Evolutionary conservation across 2,329 filamentous ascomycete species (phyloP).

Genomic region (Diaporthe sp.): DNA sequence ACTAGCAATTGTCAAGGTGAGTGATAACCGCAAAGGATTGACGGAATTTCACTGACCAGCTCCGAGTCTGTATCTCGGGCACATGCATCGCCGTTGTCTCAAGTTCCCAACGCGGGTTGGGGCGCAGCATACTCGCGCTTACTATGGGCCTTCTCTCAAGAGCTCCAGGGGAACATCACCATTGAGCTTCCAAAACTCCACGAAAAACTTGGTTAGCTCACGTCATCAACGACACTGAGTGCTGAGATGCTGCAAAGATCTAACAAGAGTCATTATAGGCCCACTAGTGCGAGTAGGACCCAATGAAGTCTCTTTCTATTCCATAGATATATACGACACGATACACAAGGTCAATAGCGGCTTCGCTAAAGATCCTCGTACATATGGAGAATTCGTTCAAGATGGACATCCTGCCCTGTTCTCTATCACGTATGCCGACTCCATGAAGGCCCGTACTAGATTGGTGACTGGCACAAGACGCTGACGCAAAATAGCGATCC

Average conservation of each 20-base stretch:
- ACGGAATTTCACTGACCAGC: background rate
- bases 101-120: conserved; percentile 42
- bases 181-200: conserved; percentile 43
- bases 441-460: too few relatives aligned
- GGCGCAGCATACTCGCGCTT: conserved; percentile 42
- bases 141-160: conserved; percentile 43
- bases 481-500: conserved; percentile 42
- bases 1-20: background rate
- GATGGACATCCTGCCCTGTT: conserved; percentile 46
- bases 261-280: conserved; percentile 31
- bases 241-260: fast-evolving
- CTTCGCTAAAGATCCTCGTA: conserved; percentile 45
- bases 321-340: conserved; percentile 43
- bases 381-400: conserved; percentile 47
- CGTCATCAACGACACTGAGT: fast-evolving
- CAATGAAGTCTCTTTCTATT: conserved; percentile 46
- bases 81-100: conserved; percentile 38
- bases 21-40: background rate
- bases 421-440: conserved; percentile 43
- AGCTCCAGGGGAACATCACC: conserved; percentile 42
- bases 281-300: conserved; percentile 43
- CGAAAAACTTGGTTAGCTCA: conserved; percentile 39
- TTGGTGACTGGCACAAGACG: fast-evolving
- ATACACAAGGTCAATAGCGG: conserved; percentile 45
- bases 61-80: background rate